Percentiles rank a stretch among this genome's conserved stretches.
These are phyloP conservation scores for Phaseolus coccineus DNA, from an alignment of 331 rosid genomes.

Conservation along the genomic window DNA sequence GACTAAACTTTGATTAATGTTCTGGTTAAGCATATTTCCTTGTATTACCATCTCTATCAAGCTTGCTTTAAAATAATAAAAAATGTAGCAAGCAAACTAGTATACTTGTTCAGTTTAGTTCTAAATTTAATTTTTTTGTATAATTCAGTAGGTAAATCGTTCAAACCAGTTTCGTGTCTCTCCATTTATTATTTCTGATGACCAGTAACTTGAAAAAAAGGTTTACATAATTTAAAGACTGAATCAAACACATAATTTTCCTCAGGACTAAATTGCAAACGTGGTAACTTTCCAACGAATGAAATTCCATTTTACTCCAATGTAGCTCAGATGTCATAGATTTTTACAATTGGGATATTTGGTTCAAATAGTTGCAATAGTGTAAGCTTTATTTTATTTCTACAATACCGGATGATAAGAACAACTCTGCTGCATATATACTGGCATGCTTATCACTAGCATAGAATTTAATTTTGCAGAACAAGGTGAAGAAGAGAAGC, in stretches of 20 bases:
- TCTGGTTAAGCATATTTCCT: background rate
- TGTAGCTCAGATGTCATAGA: constrained; percentile 48
- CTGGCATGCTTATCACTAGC: background rate
- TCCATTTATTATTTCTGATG: constrained; percentile 9
- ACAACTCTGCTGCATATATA: constrained; percentile 20
- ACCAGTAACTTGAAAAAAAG: constrained; percentile 5
- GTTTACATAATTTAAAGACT: constrained; percentile 9
- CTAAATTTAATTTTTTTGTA: background rate
- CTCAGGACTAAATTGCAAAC: background rate
- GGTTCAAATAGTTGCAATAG: constrained; percentile 55
- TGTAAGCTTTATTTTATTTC: constrained; percentile 71
- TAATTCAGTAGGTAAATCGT: background rate
- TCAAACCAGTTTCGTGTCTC: constrained; percentile 2
- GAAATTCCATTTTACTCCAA: background rate
- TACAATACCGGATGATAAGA: constrained; percentile 44
- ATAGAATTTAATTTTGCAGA: constrained; percentile 10
- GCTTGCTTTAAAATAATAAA: constrained; percentile 22
- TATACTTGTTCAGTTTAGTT: background rate
- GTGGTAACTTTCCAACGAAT: background rate
- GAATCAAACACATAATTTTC: background rate
- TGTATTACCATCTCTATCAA: constrained; percentile 23
- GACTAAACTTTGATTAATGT: background rate
- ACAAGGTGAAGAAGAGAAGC: constrained; percentile 27
- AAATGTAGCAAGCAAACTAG: constrained; percentile 10
- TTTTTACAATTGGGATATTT: constrained; percentile 61